Base-by-base conservation (phyloP, 2,329 filamentous ascomycete genomes). In the Penicillium sp. region DNA sequence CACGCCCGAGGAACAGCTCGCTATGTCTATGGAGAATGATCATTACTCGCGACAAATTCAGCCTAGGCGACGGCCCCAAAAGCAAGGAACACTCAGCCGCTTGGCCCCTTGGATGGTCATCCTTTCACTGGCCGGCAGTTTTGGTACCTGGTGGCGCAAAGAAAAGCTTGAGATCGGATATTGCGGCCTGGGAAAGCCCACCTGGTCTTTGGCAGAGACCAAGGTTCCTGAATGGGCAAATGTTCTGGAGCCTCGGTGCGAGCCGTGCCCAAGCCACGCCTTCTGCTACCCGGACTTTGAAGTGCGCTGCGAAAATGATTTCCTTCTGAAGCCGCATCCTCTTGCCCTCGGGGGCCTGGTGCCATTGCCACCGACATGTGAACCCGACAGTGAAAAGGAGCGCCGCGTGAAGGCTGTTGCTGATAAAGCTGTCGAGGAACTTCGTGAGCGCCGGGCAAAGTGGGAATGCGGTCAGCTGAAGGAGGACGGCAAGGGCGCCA, bases 161-260 rank as follows among this genome's bases (percentile, higher is more conserved):
- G 94, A 99, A 76, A 97, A 97, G 81, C 80, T 96, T n/a, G 89
- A 91, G 17, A 91, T 97, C 21, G 94, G 96, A 35, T 99, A 96
- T 71, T 99, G 94, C 72, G 92, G 93, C 13, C 84, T 96, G 53
- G 94, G 89, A 25, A 85, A 87, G 53, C 80, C 85, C 48, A 84
- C 82, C 7, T 82, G 79, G 63, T 81, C 81, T 21, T 70, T 87
- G 53, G 79, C 82, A 12, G 83, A 86, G 31, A 80, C 89, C 13
- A 81, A 84, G 25, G 80, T 96, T 19, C 93, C 93, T 3, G 86
- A 90, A 47, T 90, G 86, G 81, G 81, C 90, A 9, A 81, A 86
- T 49, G 80, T 86, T 10, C 76, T 93, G 6, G 81, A 91, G 31
- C 93, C 93, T 13, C 83, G 89, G 65, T 99, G 94, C 73, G 93